Conservation (phyloP, 1,284 basidiomycete species). For the Grifola frondosa region DNA sequence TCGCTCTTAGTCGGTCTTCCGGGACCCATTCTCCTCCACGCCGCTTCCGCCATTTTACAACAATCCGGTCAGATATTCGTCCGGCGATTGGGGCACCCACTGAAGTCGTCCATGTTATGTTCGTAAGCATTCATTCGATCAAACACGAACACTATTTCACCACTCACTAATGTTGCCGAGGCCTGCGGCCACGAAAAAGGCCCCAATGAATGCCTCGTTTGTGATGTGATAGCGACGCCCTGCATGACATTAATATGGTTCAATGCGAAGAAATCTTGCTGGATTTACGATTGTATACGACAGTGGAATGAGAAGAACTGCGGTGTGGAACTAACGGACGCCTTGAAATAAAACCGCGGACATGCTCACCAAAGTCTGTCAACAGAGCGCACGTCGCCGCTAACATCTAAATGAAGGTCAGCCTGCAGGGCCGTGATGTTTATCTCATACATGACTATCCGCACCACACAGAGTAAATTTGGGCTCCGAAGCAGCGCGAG, state of each 20-base stretch:
- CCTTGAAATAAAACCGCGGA: too few relatives aligned
- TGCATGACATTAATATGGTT: slow-evolving; percentile 19
- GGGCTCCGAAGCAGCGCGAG: slow-evolving; percentile 54
- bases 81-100: slow-evolving; percentile 52
- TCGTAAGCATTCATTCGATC: too few relatives aligned
- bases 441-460: slow-evolving; percentile 23
- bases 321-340: slow-evolving; percentile 14
- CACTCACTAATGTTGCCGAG: slow-evolving; percentile 54
- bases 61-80: slow-evolving; percentile 46
- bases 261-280: too few relatives aligned
- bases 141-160: too few relatives aligned
- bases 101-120: too few relatives aligned
- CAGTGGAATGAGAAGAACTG: slow-evolving; percentile 40
- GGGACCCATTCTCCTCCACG: slow-evolving; percentile 49
- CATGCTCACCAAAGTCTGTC: slow-evolving; percentile 47
- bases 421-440: not conserved
- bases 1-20: slow-evolving; percentile 55
- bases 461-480: slow-evolving; percentile 52
- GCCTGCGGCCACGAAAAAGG: slow-evolving; percentile 55
- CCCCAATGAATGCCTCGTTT: slow-evolving; percentile 54
- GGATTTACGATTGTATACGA: slow-evolving; percentile 38
- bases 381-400: slow-evolving; percentile 38
- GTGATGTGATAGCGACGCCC: slow-evolving; percentile 61
- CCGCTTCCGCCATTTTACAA: slow-evolving; percentile 42
- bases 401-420: slow-evolving; percentile 35